These are phyloP conservation scores for Pleurotus salmoneostramineus DNA, from an alignment of 768 basidiomycete genomes.

Conservation along the genomic window DNA sequence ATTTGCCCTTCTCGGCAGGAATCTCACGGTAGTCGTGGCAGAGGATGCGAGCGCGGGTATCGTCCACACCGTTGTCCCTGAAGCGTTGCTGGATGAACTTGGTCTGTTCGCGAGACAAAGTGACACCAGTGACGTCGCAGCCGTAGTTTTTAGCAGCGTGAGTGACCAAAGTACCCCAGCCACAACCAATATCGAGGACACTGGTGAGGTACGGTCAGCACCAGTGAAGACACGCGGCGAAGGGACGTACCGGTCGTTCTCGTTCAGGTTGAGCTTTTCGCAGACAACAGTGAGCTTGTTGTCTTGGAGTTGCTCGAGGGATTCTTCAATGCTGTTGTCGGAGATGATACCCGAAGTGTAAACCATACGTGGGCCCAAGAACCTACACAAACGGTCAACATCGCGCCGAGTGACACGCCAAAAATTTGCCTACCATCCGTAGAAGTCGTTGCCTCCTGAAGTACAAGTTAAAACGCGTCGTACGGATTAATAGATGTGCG, in stretches of 20 bases:
- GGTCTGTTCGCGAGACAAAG: conserved; percentile 87
- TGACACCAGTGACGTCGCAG: conserved; percentile 96
- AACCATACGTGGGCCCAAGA: conserved; percentile 94
- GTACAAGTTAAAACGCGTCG: background rate
- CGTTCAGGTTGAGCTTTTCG: conserved; percentile 86
- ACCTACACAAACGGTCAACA: conserved; percentile 40
- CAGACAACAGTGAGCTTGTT: conserved; percentile 97
- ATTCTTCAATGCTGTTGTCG: conserved; percentile 67
- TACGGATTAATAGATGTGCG: conserved; percentile 18
- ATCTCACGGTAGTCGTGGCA: conserved; percentile 94
- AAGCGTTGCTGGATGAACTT: conserved; percentile 91
- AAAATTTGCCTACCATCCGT: conserved; percentile 58
- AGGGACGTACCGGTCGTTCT: conserved; percentile 57
- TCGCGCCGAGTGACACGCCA: background rate
- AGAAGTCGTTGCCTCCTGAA: conserved; percentile 91
- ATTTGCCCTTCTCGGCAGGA: conserved; percentile 68
- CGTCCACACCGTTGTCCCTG: conserved; percentile 65
- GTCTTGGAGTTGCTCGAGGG: conserved; percentile 93
- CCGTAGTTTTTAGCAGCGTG: conserved; percentile 97
- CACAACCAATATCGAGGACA: conserved; percentile 84
- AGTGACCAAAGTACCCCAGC: conserved; percentile 94
- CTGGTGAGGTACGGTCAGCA: conserved; percentile 21
- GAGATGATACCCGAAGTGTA: conserved; percentile 92
- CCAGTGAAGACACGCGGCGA: conserved; percentile 23
- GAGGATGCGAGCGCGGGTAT: conserved; percentile 81